Evolutionary conservation across 1,139 yeast genomes (phyloP), one percentile per base, ranked within the genome.

Genomic region (Diutina catenulata): DNA sequence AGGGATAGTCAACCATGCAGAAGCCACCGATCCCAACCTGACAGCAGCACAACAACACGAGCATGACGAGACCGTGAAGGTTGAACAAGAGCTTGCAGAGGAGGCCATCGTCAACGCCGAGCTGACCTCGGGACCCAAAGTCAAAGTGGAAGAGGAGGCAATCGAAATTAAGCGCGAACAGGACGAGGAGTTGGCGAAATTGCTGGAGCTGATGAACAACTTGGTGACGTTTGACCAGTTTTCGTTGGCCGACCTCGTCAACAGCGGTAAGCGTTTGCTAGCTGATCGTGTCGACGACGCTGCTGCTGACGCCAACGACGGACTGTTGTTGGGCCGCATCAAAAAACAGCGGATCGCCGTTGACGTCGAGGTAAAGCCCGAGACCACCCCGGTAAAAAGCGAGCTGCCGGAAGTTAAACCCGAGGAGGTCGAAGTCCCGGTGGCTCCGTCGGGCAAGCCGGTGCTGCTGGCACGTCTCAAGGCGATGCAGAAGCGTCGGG

Each of bases 401-500:
- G 39, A 25, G 19, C n/a, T n/a, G n/a, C 29, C 48, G 4, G 40
- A 42, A 5, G 38, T 33, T 20, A 39, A 37, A 25, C 13, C 37
- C n/a, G n/a, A n/a, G 11, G 45, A 42, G 10, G 7, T 29, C n/a
- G 24, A 28, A 31, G 15, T 25, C 16, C 26, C 36, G 28, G 38
- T 35, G 35, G 29, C 42, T 1, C 38, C 28, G 14, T 32, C 36
- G 2, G 32, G 41, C 13, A 41, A 28, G n/a, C 25, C 37, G 24
- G 37, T 24, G 36, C 60, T 5, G 67, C 62, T 13, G 62, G 95
- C 98, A 1, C 69, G 97, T 53, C 70, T 87, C 61, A 74, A 87
- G 45, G 96, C 96, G 3, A 79, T 91, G 82, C 96, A 95, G 28
- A 83, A 84, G 51, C 72, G 98, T 49, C 77, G 81, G 51, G 95